Conservation (phyloP, 2,329 filamentous ascomycete genomes). For the Talaromyces sp. region DNA sequence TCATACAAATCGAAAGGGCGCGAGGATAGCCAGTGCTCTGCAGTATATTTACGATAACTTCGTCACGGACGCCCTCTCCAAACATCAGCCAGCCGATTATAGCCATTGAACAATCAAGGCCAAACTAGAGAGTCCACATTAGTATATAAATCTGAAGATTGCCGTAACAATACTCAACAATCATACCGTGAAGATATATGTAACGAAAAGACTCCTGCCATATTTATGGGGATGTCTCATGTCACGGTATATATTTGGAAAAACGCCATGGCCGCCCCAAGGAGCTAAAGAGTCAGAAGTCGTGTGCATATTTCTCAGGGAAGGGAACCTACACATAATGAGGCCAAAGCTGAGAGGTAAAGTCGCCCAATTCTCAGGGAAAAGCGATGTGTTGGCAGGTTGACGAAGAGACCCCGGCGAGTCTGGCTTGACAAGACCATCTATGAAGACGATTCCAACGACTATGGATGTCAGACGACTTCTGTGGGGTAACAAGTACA, state of each 20-base stretch:
- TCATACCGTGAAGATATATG: constrained; percentile 75
- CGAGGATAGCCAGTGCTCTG: constrained; percentile 69
- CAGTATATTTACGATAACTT: constrained; percentile 88
- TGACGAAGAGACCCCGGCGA: constrained; percentile 77
- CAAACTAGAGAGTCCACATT: constrained; percentile 51
- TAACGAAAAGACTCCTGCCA: constrained; percentile 67
- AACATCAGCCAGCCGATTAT: constrained; percentile 91
- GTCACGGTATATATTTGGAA: constrained; percentile 79
- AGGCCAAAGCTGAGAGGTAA: constrained; percentile 85
- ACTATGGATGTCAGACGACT: constrained; percentile 53
- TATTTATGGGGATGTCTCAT: constrained; percentile 84
- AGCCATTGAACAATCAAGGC: constrained; percentile 77
- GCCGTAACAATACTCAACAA: not conserved
- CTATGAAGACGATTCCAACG: constrained; percentile 75
- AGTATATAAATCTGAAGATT: not conserved
- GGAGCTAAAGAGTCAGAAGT: constrained; percentile 44
- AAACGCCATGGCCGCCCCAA: constrained; percentile 69
- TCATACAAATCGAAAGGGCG: constrained; percentile 71
- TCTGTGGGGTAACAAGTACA: not conserved
- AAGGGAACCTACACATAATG: constrained; percentile 63
- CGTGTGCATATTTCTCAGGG: not conserved
- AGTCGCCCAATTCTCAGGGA: constrained; percentile 82
- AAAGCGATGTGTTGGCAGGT: constrained; percentile 74
- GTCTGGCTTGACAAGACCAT: constrained; percentile 79
- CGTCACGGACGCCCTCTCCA: constrained; percentile 79